Evolutionary conservation across 352 stramenopile genomes (phyloP).

Genomic region (Paralagenidium karlingii): DNA sequence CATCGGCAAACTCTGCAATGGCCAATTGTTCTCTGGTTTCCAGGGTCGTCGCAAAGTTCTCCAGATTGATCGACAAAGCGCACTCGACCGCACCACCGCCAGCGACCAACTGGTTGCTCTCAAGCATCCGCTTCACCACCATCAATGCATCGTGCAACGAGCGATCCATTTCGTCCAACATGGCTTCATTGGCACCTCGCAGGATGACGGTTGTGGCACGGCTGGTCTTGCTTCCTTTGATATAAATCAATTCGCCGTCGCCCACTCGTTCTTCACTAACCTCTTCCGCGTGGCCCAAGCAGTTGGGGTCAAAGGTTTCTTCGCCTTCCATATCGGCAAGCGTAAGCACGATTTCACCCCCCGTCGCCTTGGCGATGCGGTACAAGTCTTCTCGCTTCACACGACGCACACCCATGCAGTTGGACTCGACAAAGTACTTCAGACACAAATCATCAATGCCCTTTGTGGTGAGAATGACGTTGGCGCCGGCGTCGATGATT

Average conservation of each 20-base stretch:
- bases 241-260: slow-evolving; percentile 98
- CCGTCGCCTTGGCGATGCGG: slow-evolving; percentile 97
- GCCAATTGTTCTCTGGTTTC: slow-evolving; percentile 96
- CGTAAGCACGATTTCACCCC: slow-evolving; percentile 93
- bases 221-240: slow-evolving; percentile 92
- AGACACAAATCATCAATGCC: slow-evolving; percentile 99
- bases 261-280: slow-evolving; percentile 95
- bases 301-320: slow-evolving; percentile 92
- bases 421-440: slow-evolving; percentile 99
- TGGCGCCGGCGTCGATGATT: slow-evolving; percentile 96
- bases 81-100: slow-evolving; percentile 96
- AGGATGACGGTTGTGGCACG: slow-evolving; percentile 95
- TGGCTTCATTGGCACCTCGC: slow-evolving; percentile 98
- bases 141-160: slow-evolving; percentile 98
- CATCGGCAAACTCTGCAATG: slow-evolving; percentile 98
- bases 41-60: slow-evolving; percentile 96
- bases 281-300: slow-evolving; percentile 87
- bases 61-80: slow-evolving; percentile 96
- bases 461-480: slow-evolving; percentile 99
- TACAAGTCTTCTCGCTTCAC: slow-evolving; percentile 98
- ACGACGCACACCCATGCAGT: slow-evolving; percentile 93
- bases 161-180: slow-evolving; percentile 99
- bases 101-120: slow-evolving; percentile 97
- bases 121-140: slow-evolving; percentile 99
- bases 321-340: slow-evolving; percentile 98